Evolutionary conservation across 495 filamentous ascomycete species (phyloP), one percentile per base, ranked within the genome.

Genomic region (Penicillium ochrochloron): DNA sequence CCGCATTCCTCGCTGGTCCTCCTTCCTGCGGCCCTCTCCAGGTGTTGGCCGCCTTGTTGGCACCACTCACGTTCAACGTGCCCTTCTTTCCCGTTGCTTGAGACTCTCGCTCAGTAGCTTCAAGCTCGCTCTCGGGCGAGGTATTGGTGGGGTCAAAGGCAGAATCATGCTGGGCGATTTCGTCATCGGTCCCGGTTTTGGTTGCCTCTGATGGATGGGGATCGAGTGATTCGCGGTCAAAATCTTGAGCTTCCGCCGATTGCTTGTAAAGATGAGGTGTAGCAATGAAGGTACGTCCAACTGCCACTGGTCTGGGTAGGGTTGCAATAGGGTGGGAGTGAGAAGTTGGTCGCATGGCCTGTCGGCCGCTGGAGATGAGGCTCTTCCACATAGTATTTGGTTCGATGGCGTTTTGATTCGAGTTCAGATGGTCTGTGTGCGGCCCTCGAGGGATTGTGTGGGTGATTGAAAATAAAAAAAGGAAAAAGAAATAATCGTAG

Each of bases 71-170:
- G 27, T 89, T 76, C 25, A 90, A 71, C 8, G 88, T 84, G 82
- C 41, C 73, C 70, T 10, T 64, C 56, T 62, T 72, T 61, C 29
- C 75, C 74, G 65, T 73, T 46, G 54, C 53, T 21, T 55, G 64
- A 57, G 48, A 70, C 57, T 80, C 82, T 60, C 75, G 65, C 64
- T 67, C 76, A 53, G 68, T 76, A 34, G 57, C 78, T 66, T 77
- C 68, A 31, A 83, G 75, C 70, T 88, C 79, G 34, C 74, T 68
- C 72, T 89, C 84, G 0, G 89, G 88, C 12, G 76, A 67, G 25
- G 86, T 90, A 41, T 77, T 83, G 21, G 74, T 71, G 0, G 88
- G 87, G 68, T 90, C 80, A 65, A 86, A 91, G 0, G 88, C 85
- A 0, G 84, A 75, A 0, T 75, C 69, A 35, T 80, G 78, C 12